Percentiles rank a stretch among this genome's conserved stretches.
phyloP scores from a whole-genome alignment of 129 eudicot genomes.

The Glebionis coronaria region DNA sequence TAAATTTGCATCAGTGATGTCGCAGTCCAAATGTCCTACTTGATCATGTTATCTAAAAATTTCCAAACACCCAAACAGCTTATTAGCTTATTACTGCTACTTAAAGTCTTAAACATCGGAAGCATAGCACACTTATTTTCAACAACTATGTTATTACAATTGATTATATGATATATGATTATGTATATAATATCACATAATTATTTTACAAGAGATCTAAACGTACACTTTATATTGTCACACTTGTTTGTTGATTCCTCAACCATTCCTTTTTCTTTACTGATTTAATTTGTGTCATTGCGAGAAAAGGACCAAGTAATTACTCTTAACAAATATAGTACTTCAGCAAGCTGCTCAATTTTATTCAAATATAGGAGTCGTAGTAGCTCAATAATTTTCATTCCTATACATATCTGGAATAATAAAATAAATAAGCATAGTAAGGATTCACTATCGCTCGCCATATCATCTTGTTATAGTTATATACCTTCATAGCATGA shows the following conservation, averaged over 20 bases:
- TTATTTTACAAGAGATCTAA: neutral
- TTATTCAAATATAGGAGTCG: too few species aligned
- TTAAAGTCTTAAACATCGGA: neutral
- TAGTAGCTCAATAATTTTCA: too few species aligned
- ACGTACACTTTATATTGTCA: neutral
- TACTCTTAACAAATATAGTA: too few species aligned
- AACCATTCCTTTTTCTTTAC: neutral
- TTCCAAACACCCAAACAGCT: neutral
- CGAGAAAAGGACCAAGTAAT: neutral
- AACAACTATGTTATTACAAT: neutral
- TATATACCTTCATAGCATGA: too few species aligned
- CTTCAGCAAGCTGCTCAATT: too few species aligned
- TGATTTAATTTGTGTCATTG: neutral
- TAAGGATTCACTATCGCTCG: too few species aligned
- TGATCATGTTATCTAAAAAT: neutral
- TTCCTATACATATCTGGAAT: too few species aligned
- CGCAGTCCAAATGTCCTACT: neutral
- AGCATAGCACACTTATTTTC: too few species aligned
- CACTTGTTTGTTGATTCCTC: slow-evolving; percentile 14
- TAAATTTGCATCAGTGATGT: too few species aligned
- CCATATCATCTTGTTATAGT: too few species aligned
- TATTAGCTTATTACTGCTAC: too few species aligned
- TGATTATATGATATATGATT: neutral
- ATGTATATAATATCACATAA: neutral
- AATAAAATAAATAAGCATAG: too few species aligned